Base-by-base conservation (phyloP, 176 grass and related monocot genomes). In the Canna indica region DNA sequence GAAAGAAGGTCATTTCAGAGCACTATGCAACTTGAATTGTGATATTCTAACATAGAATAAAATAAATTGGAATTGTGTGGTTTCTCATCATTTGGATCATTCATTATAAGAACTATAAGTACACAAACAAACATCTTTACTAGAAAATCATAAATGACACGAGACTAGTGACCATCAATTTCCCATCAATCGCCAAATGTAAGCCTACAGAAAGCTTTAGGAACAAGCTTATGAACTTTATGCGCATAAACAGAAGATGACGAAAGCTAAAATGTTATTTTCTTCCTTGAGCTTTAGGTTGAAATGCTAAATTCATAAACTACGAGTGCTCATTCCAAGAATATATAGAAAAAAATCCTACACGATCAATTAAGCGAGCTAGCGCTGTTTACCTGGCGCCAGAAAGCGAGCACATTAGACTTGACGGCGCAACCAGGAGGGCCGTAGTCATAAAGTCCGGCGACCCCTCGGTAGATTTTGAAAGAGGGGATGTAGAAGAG, bases 391-490 rank as follows among this genome's bases (percentile, higher is more conserved):
- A 91, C 88, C 89, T 92, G 89, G 27, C 89, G 80, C 89, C 85
- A 92, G 65, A 92, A 88, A 8, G 85, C 46, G n/a, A 92, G 80
- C 16, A 92, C 85, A 64, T 92, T 92, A 53, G 89, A 76, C 59
- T 88, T 92, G 54, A 88, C 85, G 63, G 82, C 85, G 75, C 89
- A 92, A 0, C 89, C 89, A 0, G 89, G 85, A 30, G 89, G 89
- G 0, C 89, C 89, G 33, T 92, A 92, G 54, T 92, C 89, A 46
- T 92, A 92, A 10, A 92, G 82, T 11, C 89, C 89, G 1, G 89
- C 89, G 36, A 92, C 89, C 22, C 89, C 89, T 59, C 89, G 85
- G 74, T 92, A 92, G 81, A 88, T 85, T 85, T 88, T 92, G 70
- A 81, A 92, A 0, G 89, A 92, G 0, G 89, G 89, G 34, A 92